Percentiles rank a stretch among this genome's conserved stretches.
phyloP scores from a whole-genome alignment of 163 green algal species.

The Prototheca stagnorum region DNA sequence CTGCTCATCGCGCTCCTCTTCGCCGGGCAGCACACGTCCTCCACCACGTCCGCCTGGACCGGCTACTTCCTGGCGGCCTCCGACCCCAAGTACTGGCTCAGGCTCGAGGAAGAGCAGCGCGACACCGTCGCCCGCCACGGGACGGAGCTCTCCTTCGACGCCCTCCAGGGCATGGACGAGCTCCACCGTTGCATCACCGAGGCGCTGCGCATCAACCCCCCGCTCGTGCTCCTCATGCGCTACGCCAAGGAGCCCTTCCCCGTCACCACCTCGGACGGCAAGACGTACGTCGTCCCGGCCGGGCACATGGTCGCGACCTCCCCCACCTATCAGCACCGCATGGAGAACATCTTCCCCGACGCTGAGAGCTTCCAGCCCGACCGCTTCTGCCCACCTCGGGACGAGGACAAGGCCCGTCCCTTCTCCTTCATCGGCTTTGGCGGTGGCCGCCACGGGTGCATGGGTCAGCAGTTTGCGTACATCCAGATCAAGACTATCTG shows the following conservation, averaged over 20 bases:
- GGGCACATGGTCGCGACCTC: constrained; percentile 73
- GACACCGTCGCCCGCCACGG: constrained; percentile 57
- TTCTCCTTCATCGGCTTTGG: constrained; percentile 93
- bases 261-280: constrained; percentile 55
- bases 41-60: constrained; percentile 87
- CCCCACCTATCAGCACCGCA: constrained; percentile 66
- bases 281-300: constrained; percentile 69
- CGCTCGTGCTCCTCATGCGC: constrained; percentile 82
- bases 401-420: constrained; percentile 74
- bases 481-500: constrained; percentile 92
- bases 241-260: constrained; percentile 69
- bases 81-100: constrained; percentile 2
- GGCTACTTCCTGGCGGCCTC: constrained; percentile 48
- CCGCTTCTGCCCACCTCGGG: constrained; percentile 53
- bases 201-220: constrained; percentile 86
- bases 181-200: constrained; percentile 62
- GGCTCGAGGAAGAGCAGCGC: constrained; percentile 70
- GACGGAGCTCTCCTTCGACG: constrained; percentile 56
- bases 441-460: constrained; percentile 87
- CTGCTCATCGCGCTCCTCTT: constrained; percentile 97
- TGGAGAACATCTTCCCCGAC: constrained; percentile 60
- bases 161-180: constrained; percentile 71
- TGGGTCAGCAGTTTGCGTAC: constrained; percentile 92
- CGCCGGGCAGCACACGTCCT: constrained; percentile 92
- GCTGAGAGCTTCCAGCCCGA: constrained; percentile 69